Evolutionary conservation across 495 filamentous ascomycete genomes (phyloP), one percentile per base, ranked within the genome.

Genomic region (Cladorrhinum samala): DNA sequence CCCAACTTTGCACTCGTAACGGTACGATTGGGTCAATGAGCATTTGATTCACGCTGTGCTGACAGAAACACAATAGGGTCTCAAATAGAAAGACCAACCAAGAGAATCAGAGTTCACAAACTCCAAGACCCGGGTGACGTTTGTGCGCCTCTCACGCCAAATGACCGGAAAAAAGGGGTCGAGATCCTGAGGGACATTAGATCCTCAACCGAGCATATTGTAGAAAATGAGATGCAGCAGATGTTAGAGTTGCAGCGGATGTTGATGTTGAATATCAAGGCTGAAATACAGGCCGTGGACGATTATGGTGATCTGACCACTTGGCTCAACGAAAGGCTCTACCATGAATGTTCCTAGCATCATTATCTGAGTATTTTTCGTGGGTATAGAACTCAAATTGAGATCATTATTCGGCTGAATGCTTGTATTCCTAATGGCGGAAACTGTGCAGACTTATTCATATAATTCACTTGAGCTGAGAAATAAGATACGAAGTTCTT

Each of bases 211-310:
- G 42, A 46, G 0, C 9, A 37, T 5, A 18, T 59, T 4, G 47
- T 56, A 7, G 14, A 1, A 3, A 50, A 63, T 2, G 61, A 40
- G 13, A 50, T 49, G 1, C 76, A 79, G 24, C 83, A 83, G 72
- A 75, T 79, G 41, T 61, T 64, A 9, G 88, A 93, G 60, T 61
- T 97, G 57, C 92, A 95, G 69, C 67, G 77, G 3, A 96, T 97
- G 91, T 65, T 97, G 43, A 81, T 95, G 73, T 62, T 95, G 47
- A 87, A 88, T 59, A 54, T 89, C 47, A 98, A 98, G 65, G 88
- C 85, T 2, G 93, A 98, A 69, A 92, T 93, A 54, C 88, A 98
- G 70, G 75, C 87, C 8, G 72, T 96, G 49, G 88, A 89, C 53
- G 73, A 80, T 17, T 65, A 69, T 21, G 76, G 77, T 0, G 78